These are phyloP conservation scores for Polysphondylium violaceum DNA, from an alignment of 78 protist genomes.

Conservation along the genomic window DNA sequence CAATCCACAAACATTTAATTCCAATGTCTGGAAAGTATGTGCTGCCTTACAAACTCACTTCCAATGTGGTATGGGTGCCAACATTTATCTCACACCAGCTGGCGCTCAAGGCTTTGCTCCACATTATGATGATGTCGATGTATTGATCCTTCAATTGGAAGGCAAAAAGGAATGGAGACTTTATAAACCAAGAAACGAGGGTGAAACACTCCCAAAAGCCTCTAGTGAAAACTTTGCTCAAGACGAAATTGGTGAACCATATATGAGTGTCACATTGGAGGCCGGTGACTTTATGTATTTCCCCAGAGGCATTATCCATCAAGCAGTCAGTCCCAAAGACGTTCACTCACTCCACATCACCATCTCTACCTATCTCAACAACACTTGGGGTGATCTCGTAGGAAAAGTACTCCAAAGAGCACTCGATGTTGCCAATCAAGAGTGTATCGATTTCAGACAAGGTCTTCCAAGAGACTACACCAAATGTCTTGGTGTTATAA, in stretches of 20 bases:
- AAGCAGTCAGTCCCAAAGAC: conserved; percentile 74
- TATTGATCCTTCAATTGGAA: conserved; percentile 90
- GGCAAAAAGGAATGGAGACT: conserved; percentile 93
- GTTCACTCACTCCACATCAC: conserved; percentile 89
- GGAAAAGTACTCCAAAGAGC: conserved; percentile 58
- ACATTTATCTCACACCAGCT: conserved; percentile 93
- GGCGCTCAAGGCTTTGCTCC: conserved; percentile 95
- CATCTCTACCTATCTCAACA: conserved; percentile 80
- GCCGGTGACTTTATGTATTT: conserved; percentile 94
- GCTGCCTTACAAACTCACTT: conserved; percentile 82
- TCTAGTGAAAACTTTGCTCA: conserved; percentile 75
- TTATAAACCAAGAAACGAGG: conserved; percentile 49
- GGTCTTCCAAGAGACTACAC: conserved; percentile 74
- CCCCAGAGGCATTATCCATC: conserved; percentile 95
- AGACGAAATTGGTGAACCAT: conserved; percentile 88
- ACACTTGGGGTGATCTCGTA: conserved; percentile 84
- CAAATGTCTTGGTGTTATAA: conserved; percentile 49
- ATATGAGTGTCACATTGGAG: conserved; percentile 61
- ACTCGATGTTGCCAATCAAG: conserved; percentile 47
- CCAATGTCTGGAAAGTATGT: conserved; percentile 66
- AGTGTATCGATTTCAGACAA: conserved; percentile 51
- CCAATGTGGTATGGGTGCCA: conserved; percentile 86
- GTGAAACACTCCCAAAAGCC: conserved; percentile 32
- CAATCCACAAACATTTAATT: conserved; percentile 77
- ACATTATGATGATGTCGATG: conserved; percentile 96